phyloP scores from a whole-genome alignment of 352 stramenopile genomes.

The Thraustochytrium striatum region DNA sequence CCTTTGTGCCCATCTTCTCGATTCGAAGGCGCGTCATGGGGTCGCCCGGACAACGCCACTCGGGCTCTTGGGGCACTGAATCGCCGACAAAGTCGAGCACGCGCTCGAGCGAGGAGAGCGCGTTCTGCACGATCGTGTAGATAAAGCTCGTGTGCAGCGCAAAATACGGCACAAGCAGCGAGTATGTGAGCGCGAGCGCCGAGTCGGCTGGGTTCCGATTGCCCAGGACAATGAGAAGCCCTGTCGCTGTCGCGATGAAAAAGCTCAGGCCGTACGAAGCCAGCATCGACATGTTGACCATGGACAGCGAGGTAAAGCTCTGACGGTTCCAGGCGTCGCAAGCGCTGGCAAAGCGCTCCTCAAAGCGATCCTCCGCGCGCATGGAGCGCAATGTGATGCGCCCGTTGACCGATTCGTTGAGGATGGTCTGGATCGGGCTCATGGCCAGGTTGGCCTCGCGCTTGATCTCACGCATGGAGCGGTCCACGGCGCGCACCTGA shows the following conservation, averaged over 20 bases:
- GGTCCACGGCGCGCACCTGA: slow-evolving; percentile 64
- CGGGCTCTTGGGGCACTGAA: slow-evolving; percentile 41
- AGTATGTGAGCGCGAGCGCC: slow-evolving; percentile 47
- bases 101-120: slow-evolving; percentile 70
- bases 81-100: slow-evolving; percentile 58
- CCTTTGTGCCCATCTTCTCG: slow-evolving; percentile 54
- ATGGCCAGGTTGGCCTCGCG: slow-evolving; percentile 62
- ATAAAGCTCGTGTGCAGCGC: slow-evolving; percentile 31
- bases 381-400: slow-evolving; percentile 5
- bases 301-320: slow-evolving; percentile 26
- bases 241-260: slow-evolving; percentile 43
- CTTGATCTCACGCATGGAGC: slow-evolving; percentile 68
- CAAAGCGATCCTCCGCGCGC: neutral
- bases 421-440: slow-evolving; percentile 64
- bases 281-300: slow-evolving; percentile 50
- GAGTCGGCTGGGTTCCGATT: slow-evolving; percentile 2
- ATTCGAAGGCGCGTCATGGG: slow-evolving; percentile 57
- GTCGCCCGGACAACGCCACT: slow-evolving; percentile 31
- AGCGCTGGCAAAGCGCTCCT: slow-evolving; percentile 9
- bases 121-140: slow-evolving; percentile 39
- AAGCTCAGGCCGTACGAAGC: slow-evolving; percentile 40
- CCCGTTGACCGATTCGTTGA: slow-evolving; percentile 29
- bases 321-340: slow-evolving; percentile 41
- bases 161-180: slow-evolving; percentile 47
- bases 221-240: slow-evolving; percentile 41